These are phyloP conservation scores for Colletotrichum simmondsii DNA, from an alignment of 2,329 filamentous ascomycete species.

Conservation along the genomic window DNA sequence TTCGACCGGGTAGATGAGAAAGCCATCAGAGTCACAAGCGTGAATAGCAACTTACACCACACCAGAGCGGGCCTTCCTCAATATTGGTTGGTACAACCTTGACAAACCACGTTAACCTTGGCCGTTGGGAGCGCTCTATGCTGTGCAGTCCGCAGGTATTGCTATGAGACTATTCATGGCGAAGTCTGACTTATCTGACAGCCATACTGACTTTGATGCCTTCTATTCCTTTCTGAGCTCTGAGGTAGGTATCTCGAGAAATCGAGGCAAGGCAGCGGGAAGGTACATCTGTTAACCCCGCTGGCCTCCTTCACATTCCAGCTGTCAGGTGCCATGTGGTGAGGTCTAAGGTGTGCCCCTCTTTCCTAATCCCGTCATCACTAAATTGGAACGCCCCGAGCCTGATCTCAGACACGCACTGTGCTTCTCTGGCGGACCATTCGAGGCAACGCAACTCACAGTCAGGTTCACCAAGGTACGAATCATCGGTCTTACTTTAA, in stretches of 20 bases:
- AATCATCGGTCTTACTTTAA: conserved; percentile 4
- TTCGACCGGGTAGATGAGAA: too few relatives aligned
- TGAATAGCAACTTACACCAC: neutral
- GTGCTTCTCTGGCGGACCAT: conserved; percentile 22
- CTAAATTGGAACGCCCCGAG: conserved; percentile 10
- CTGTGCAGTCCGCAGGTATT: too few relatives aligned
- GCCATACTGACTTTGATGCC: too few relatives aligned
- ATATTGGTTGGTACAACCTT: neutral
- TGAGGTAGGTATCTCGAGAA: neutral
- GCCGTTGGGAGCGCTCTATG: too few relatives aligned
- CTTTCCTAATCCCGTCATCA: conserved; percentile 32
- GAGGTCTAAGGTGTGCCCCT: conserved; percentile 22
- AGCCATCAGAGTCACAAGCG: neutral
- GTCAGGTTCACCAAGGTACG: neutral
- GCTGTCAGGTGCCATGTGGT: conserved; percentile 20
- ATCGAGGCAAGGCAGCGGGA: neutral
- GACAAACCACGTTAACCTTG: too few relatives aligned
- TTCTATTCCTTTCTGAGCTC: neutral
- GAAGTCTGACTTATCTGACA: too few relatives aligned
- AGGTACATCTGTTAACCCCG: neutral
- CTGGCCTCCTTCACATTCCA: neutral
- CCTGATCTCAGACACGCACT: conserved; percentile 32
- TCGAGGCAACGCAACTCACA: neutral
- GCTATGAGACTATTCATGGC: too few relatives aligned
- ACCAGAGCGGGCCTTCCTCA: neutral